These are phyloP conservation scores for Monilinia fructigena DNA, from an alignment of 2,329 filamentous ascomycete genomes.

Conservation along the genomic window DNA sequence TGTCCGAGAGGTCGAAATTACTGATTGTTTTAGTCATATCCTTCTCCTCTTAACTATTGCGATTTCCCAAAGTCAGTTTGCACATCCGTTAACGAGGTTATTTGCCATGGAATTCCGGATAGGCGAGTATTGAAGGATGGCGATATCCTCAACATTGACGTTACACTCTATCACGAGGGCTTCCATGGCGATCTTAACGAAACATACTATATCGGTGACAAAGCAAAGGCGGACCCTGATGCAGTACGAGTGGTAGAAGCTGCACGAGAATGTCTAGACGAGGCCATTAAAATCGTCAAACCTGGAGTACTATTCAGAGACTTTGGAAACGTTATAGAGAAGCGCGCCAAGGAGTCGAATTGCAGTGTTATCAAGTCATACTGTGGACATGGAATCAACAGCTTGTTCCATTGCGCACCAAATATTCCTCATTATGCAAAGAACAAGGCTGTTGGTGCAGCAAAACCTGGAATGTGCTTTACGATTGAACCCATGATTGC, in stretches of 20 bases:
- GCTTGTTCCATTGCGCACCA: conserved; percentile 87
- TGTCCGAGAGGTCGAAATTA: not conserved
- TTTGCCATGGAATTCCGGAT: conserved; percentile 98
- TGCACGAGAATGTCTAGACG: conserved; percentile 83
- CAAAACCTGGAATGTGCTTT: conserved; percentile 96
- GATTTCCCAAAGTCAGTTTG: conserved; percentile 98
- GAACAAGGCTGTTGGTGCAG: conserved; percentile 94
- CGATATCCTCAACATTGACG: conserved; percentile 96
- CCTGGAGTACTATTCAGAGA: conserved; percentile 90
- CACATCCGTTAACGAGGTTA: conserved; percentile 94
- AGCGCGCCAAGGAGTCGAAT: conserved; percentile 78
- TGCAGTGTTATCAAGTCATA: conserved; percentile 95
- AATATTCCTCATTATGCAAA: conserved; percentile 97
- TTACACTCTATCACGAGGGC: conserved; percentile 89
- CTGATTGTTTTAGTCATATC: conserved; percentile 68
- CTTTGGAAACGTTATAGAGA: conserved; percentile 92
- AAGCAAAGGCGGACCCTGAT: conserved; percentile 78
- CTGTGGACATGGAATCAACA: conserved; percentile 93
- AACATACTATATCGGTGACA: conserved; percentile 96
- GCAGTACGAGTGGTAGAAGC: conserved; percentile 88
- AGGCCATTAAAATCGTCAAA: conserved; percentile 88
- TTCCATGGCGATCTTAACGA: conserved; percentile 98
- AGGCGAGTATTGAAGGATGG: conserved; percentile 83
- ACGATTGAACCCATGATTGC: conserved; percentile 99
- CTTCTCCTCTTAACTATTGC: conserved; percentile 92